Evolutionary conservation across 2,329 filamentous ascomycete species (phyloP).

Genomic region (Penicillium oxalicum): DNA sequence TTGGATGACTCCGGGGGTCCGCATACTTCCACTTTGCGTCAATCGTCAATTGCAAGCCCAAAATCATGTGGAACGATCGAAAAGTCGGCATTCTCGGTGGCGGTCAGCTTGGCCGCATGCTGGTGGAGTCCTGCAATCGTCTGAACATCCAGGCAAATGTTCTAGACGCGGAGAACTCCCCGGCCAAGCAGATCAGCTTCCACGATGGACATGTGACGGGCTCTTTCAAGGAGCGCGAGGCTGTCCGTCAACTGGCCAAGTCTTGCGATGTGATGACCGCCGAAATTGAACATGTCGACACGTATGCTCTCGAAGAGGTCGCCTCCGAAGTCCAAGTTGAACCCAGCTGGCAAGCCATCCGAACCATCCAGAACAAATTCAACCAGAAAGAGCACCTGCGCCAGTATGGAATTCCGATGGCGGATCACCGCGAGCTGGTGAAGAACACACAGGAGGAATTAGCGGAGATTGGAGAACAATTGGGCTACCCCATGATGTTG

Average conservation of each 20-base stretch:
- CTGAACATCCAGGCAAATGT: constrained; percentile 74
- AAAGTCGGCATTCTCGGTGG: constrained; percentile 51
- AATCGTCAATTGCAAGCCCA: constrained; percentile 1
- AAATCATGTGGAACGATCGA: constrained; percentile 36
- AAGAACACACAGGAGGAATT: constrained; percentile 57
- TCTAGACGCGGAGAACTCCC: constrained; percentile 68
- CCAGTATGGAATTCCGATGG: constrained; percentile 63
- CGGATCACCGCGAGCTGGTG: constrained; percentile 62
- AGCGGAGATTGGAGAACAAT: constrained; percentile 54
- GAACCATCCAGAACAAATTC: constrained; percentile 90
- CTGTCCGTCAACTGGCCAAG: constrained; percentile 72
- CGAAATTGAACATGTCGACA: constrained; percentile 93
- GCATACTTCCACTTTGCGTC: not conserved
- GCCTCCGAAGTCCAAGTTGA: constrained; percentile 62
- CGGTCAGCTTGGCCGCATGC: constrained; percentile 86
- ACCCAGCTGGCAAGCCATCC: constrained; percentile 78
- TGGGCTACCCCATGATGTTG: constrained; percentile 85
- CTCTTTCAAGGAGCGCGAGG: constrained; percentile 77
- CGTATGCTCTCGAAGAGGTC: constrained; percentile 80
- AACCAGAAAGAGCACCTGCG: constrained; percentile 76
- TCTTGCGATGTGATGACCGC: constrained; percentile 78
- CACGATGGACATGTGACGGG: constrained; percentile 70
- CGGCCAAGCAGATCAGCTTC: constrained; percentile 79
- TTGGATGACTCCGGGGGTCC: not conserved
- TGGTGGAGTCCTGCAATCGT: constrained; percentile 76